Evolutionary conservation across 164 flowering plant genomes (phyloP).

Genomic region (Vitis riparia): DNA sequence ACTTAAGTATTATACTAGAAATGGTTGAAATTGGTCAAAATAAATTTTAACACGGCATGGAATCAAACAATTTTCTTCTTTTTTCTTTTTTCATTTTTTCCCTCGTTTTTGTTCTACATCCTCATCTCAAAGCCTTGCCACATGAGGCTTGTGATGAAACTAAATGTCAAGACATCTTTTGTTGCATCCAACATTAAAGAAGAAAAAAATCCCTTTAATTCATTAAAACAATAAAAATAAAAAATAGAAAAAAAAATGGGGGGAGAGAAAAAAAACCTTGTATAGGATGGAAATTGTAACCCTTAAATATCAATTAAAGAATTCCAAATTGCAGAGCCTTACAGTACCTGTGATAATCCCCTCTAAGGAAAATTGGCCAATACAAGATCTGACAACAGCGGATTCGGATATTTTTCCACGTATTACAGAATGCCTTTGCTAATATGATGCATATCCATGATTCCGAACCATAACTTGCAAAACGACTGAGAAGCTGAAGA

Average conservation of each 20-base stretch:
- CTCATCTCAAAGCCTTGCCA: no score
- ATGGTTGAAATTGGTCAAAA: no score
- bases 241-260: no score
- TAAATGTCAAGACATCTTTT: no score
- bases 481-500: conserved; percentile 50
- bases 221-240: neutral
- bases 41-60: no score
- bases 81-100: no score
- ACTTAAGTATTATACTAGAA: no score
- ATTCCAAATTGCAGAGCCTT: neutral
- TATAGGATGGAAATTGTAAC: neutral
- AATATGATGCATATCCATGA: conserved; percentile 24
- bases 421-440: conserved; percentile 36
- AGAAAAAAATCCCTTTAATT: no score
- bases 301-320: neutral
- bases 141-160: no score
- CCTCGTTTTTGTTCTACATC: no score
- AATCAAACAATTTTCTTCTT: no score
- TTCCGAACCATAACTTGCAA: conserved; percentile 35
- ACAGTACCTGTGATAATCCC: conserved; percentile 53
- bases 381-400: conserved; percentile 76
- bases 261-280: neutral
- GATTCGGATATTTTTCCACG: conserved; percentile 52
- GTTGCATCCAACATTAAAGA: no score
- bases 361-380: conserved; percentile 77